phyloP scores from a whole-genome alignment of 2,329 filamentous ascomycete species.

The Mycosphaerella sp. region DNA sequence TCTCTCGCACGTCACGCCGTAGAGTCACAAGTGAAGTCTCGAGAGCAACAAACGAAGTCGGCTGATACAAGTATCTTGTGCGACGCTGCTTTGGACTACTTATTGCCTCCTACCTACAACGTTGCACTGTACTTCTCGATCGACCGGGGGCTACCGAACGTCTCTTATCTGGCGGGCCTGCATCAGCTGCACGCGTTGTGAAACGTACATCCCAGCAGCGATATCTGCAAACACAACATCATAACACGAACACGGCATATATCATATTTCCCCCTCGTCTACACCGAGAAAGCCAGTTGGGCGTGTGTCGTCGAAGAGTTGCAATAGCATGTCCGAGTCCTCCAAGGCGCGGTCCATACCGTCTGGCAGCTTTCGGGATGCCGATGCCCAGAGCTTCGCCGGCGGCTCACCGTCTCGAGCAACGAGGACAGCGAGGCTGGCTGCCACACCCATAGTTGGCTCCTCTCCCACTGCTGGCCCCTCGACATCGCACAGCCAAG shows the following conservation, averaged over 20 bases:
- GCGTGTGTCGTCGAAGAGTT: too few species aligned
- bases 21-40: not conserved
- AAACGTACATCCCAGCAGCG: not conserved
- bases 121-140: not conserved
- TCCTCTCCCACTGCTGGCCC: slow-evolving; percentile 19
- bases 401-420: slow-evolving; percentile 41
- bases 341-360: slow-evolving; percentile 21
- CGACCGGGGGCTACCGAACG: not conserved
- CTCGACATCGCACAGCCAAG: slow-evolving; percentile 16
- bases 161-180: not conserved
- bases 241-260: not conserved
- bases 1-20: not conserved
- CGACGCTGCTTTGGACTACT: not conserved
- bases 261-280: not conserved
- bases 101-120: too few species aligned
- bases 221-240: not conserved
- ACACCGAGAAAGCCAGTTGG: not conserved
- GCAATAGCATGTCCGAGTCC: slow-evolving; percentile 6
- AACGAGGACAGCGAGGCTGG: slow-evolving; percentile 33
- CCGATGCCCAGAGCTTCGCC: slow-evolving; percentile 18
- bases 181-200: not conserved
- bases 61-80: not conserved
- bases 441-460: slow-evolving; percentile 23
- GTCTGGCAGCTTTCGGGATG: slow-evolving; percentile 18
- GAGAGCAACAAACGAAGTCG: not conserved